These are phyloP conservation scores for Aureobasidium mangrovei DNA, from an alignment of 2,329 filamentous ascomycete species.

Conservation along the genomic window DNA sequence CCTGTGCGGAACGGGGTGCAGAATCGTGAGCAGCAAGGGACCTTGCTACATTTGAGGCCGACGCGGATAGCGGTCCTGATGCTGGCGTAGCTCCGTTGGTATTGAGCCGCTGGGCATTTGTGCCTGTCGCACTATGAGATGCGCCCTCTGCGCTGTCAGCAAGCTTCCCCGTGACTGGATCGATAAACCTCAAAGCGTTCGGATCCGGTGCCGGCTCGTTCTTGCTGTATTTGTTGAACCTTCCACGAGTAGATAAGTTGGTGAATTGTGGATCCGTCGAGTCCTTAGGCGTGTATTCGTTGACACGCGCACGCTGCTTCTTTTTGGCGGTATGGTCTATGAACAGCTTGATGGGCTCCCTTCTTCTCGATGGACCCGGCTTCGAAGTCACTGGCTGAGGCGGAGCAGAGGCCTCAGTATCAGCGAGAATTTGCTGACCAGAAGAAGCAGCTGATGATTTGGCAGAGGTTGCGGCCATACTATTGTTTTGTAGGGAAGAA, in stretches of 20 bases:
- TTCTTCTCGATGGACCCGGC: too few relatives aligned
- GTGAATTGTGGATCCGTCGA: slow-evolving; percentile 18
- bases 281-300: slow-evolving; percentile 19
- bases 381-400: too few relatives aligned
- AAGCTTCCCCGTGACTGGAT: slow-evolving; percentile 24
- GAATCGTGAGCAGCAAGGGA: neutral
- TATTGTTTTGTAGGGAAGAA: neutral
- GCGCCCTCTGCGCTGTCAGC: neutral
- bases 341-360: neutral
- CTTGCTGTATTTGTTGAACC: slow-evolving; percentile 19
- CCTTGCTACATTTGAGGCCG: neutral
- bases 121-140: neutral
- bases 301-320: slow-evolving; percentile 15
- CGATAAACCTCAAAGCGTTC: slow-evolving; percentile 21
- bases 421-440: too few relatives aligned
- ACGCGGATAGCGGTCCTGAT: neutral
- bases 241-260: slow-evolving; percentile 19
- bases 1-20: neutral
- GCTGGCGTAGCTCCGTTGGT: slow-evolving; percentile 3
- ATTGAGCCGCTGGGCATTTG: neutral
- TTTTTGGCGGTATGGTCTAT: neutral
- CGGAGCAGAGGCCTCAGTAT: too few relatives aligned
- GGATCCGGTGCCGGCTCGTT: slow-evolving; percentile 24
- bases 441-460: too few relatives aligned
- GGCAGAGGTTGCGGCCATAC: too few relatives aligned